Base-by-base conservation (phyloP, 768 basidiomycete genomes). In the Leccinum longicurvipes region DNA sequence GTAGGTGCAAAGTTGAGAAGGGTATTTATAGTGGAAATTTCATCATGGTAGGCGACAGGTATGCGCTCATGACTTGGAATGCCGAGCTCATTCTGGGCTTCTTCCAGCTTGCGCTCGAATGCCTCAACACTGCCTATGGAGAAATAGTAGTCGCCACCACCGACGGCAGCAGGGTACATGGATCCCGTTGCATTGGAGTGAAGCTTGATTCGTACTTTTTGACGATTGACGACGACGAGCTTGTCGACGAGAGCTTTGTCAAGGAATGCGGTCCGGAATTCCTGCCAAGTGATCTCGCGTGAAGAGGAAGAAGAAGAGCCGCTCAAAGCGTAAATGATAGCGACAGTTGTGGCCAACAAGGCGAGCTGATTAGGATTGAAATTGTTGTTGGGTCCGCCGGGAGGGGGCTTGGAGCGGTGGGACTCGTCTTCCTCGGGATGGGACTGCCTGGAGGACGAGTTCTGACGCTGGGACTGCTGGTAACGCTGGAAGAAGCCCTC, bases 281-380 rank as follows among this genome's bases (percentile, higher is more conserved):
- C 97, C 74, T 98, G 95, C 96, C 97, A 99, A 60, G 97, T 99
- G 62, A 99, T 98, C 75, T 99, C 97, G 56, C 89, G 84, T 1
- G 88, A 83, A 24, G 76, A 73, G 0, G 74, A 70, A 4, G 80
- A 74, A 0, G 76, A 71, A 36, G 75, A 77, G 27, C 69, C 67
- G 12, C 84, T 80, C 55, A 82, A 77, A 14, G 82, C 81, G 63
- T 86, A 89, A 14, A 87, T 76, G 63, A 87, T 79, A 64, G 85
- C 87, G 21, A 82, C 81, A 28, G 75, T 68, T 14, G 84, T 78
- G 25, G 82, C 80, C 51, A 85, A 75, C 53, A 88, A 65, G 62
- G 82, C 82, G 4, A 81, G 77, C 61, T 85, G 86, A 62, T 77
- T 79, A 32, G 74, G 67, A 54, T 78, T 81, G 62, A 86, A 84